Evolutionary conservation across 306 rosid genomes (phyloP), one percentile per base, ranked within the genome.

Genomic region (Calophaca sinica): DNA sequence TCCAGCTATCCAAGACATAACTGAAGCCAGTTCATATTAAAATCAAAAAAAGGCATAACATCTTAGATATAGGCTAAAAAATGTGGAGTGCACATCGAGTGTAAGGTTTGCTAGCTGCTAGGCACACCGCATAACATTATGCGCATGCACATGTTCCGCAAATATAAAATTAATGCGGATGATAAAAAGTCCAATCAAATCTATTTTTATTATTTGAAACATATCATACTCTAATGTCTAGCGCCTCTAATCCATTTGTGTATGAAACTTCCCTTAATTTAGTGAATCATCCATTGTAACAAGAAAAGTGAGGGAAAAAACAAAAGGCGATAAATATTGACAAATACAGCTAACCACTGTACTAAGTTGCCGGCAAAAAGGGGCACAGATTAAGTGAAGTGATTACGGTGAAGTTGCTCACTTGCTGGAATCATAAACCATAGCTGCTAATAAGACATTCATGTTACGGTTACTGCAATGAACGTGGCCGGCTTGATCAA

Each of bases 331-430:
- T 4, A 33, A 33, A 20, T 20, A 20, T 20, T 20, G 26, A 20
- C 26, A 20, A 20, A 20, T 38, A 38, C 96, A 87, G 89, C 86
- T 80, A 85, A 86, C 80, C 62, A 71, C 28, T 63, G 85, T 81
- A 77, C 81, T 59, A 55, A 75, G 77, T 41, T 82, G 92, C 94
- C 84, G 90, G 90, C 89, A 63, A 73, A 69, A 79, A 59, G 89
- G 89, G 80, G 81, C 79, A 82, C 86, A 80, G 57, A 76, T 77
- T 46, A 36, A 84, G 75, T 70, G 76, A 52, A 54, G 69, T 51
- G 44, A 83, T 74, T 63, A 57, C 14, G 13, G 63, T 46, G 64
- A 58, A 15, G 29, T 12, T 69, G 70, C 72, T 20, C 26, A 20
- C 26, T 20, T 20, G 4, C 65, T 9, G 38, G 75, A 53, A 58